Base-by-base conservation (phyloP, 768 basidiomycete species). In the Tulasnella sp. region DNA sequence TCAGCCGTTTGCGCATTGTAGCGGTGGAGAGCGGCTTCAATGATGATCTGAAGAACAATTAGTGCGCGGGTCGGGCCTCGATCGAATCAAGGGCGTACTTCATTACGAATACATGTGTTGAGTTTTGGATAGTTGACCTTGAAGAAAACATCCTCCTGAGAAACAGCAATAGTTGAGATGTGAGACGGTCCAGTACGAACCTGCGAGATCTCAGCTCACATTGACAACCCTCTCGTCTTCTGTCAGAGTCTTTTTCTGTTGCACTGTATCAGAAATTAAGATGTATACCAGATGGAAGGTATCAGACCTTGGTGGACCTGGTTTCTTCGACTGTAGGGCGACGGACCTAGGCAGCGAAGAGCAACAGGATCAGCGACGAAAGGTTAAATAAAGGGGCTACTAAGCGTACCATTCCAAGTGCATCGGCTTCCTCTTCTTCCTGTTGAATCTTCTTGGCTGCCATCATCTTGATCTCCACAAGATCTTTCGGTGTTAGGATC, bases 91-190 rank as follows among this genome's bases (percentile, higher is more conserved):
- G 71, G 82, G 3, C 90, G 10, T 82, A 95, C 95, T 83, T 92
- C 88, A 86, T 98, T 97, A 62, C 97, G 92, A 76, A 98, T 90
- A 82, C 94, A 92, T 42, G 95, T 87, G 82, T 93, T 91, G 85
- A 96, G 97, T 82, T 90, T 93, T 82, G 96, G 92, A 83, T 92
- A 94, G 86, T 98, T 98, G 73, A 98, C 89, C 73, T 94, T 90
- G 84, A 98, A 94, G 85, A 92, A 91, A 44, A 94, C 89, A 3
- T 87, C 87, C 24, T 93, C 90, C 92, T 96, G 79, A 9, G 46
- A 52, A 68, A 56, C 39, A 76, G 71, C 71, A 48, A 75, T 42
- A 36, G 68, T 58, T 21, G 39, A 75, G 36, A 73, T 78, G 7
- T 44, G 27, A 34, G 40, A 40, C 5, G 39, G 1, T 39, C n/a